phyloP scores from a whole-genome alignment of 768 basidiomycete genomes.

The Vararia minispora region DNA sequence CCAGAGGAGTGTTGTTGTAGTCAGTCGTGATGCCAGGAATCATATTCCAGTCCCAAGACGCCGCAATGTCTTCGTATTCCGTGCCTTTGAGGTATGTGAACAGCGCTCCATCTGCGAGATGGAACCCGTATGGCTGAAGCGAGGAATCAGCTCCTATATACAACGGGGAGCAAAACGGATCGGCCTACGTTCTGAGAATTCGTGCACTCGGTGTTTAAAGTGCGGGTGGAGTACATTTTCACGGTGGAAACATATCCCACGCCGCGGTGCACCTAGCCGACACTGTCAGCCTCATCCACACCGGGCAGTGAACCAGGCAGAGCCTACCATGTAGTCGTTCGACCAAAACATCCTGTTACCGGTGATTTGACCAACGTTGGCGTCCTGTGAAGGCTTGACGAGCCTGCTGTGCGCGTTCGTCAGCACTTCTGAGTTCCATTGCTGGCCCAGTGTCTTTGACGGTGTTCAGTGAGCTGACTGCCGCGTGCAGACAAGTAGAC shows the following conservation, averaged over 20 bases:
- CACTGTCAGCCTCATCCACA: background rate
- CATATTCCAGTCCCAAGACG: slow-evolving; percentile 69
- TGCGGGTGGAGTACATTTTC: slow-evolving; percentile 51
- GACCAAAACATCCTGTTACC: slow-evolving; percentile 59
- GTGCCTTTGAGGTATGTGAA: slow-evolving; percentile 54
- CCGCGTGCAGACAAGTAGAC: slow-evolving; percentile 27
- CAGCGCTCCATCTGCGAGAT: slow-evolving; percentile 53
- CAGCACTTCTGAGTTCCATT: slow-evolving; percentile 37
- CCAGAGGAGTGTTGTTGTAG: slow-evolving; percentile 43
- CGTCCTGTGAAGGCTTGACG: slow-evolving; percentile 25
- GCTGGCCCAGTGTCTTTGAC: slow-evolving; percentile 36
- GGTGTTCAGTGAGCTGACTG: slow-evolving; percentile 45
- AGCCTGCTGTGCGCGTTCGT: slow-evolving; percentile 28
- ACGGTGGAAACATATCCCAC: slow-evolving; percentile 45
- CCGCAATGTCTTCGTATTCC: slow-evolving; percentile 66
- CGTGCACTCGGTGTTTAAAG: slow-evolving; percentile 52
- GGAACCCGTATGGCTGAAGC: slow-evolving; percentile 53
- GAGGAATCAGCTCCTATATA: too few species aligned
- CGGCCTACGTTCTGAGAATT: slow-evolving; percentile 50
- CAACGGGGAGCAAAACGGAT: too few species aligned
- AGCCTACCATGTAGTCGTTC: slow-evolving; percentile 57
- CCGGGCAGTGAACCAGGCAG: background rate
- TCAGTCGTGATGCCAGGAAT: slow-evolving; percentile 65
- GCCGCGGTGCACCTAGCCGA: slow-evolving; percentile 48
- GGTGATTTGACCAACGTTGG: slow-evolving; percentile 40